Conservation (phyloP, 352 stramenopile species). For the Phytopythium sindhum region DNA sequence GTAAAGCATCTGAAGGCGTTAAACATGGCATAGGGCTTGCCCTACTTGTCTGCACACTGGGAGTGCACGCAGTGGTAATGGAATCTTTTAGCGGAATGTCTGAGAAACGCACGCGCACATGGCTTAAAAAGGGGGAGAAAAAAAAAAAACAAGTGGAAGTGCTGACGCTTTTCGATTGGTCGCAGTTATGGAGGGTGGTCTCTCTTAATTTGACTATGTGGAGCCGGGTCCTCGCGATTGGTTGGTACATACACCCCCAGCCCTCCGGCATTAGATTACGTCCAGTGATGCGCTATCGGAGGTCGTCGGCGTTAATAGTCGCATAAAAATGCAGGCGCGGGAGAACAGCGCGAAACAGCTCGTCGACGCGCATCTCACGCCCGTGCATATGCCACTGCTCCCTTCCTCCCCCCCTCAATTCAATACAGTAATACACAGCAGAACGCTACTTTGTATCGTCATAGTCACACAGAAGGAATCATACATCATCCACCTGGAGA, state of each 20-base stretch:
- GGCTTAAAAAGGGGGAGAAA: too few relatives aligned
- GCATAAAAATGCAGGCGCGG: conserved; percentile 4
- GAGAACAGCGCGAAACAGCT: conserved; percentile 1
- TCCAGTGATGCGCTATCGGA: background rate
- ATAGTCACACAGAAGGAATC: too few relatives aligned
- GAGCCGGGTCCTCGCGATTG: background rate
- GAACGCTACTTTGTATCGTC: too few relatives aligned
- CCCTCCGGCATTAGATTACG: background rate
- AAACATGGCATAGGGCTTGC: background rate
- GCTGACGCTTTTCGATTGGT: background rate
- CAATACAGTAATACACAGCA: too few relatives aligned
- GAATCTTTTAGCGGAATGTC: too few relatives aligned
- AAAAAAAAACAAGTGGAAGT: background rate
- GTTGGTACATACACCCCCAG: background rate
- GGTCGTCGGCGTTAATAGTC: background rate
- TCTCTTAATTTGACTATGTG: background rate
- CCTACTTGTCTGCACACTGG: background rate
- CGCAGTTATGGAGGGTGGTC: background rate
- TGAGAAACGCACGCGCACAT: background rate
- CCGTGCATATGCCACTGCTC: too few relatives aligned
- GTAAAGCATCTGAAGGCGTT: background rate
- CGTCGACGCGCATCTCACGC: too few relatives aligned
- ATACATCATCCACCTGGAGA: too few relatives aligned
- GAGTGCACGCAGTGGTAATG: background rate
- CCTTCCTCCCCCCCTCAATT: too few relatives aligned